phyloP scores from a whole-genome alignment of 106 monocot species.

The Acorus calamus region DNA sequence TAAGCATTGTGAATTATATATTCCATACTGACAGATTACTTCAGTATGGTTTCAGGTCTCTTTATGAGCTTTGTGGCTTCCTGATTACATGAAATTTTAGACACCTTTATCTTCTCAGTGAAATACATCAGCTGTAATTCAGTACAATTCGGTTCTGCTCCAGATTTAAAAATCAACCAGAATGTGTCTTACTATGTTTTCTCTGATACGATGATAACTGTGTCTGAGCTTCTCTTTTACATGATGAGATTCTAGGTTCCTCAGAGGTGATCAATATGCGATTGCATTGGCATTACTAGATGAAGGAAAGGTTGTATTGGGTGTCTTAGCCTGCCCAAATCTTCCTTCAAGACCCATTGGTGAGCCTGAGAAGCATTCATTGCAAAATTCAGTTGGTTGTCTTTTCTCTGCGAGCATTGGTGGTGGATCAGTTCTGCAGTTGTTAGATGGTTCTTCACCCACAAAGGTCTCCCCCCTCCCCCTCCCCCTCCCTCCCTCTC shows the following conservation, averaged over 20 bases:
- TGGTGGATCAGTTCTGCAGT: slow-evolving; percentile 61
- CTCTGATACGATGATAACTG: no score
- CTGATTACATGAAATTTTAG: no score
- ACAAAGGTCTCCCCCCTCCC: slow-evolving; percentile 25
- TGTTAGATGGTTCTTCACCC: slow-evolving; percentile 44
- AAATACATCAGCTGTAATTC: no score
- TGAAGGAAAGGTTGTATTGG: slow-evolving; percentile 76
- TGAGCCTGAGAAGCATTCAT: slow-evolving; percentile 7
- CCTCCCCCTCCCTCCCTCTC: no score
- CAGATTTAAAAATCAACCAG: no score
- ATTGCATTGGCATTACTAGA: slow-evolving; percentile 86
- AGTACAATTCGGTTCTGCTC: no score
- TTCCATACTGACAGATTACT: no score
- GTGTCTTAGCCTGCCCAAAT: slow-evolving; percentile 94
- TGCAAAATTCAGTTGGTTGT: slow-evolving; percentile 44
- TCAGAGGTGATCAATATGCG: slow-evolving; percentile 98
- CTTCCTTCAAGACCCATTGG: slow-evolving; percentile 54
- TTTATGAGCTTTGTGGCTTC: no score
- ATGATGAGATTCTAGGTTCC: slow-evolving; percentile 36
- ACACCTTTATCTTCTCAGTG: no score
- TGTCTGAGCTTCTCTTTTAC: background rate
- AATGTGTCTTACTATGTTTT: no score
- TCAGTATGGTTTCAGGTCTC: no score
- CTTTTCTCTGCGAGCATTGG: slow-evolving; percentile 89
- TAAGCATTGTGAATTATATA: no score